phyloP scores from a whole-genome alignment of 2,329 filamentous ascomycete species.

The Xylaria sp. region DNA sequence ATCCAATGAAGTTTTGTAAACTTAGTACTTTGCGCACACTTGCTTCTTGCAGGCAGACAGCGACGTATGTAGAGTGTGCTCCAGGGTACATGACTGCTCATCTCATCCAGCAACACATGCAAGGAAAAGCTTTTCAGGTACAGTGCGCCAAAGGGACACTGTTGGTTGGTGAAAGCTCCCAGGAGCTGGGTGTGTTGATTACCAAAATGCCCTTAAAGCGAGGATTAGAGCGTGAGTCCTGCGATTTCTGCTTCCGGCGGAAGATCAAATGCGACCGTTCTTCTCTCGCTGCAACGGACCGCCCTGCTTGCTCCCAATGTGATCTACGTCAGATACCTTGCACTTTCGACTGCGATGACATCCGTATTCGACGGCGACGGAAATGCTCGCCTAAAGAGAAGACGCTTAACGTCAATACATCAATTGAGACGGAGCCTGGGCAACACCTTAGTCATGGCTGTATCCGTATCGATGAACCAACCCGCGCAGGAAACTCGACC shows the following conservation, averaged over 20 bases:
- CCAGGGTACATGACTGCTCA: not conserved
- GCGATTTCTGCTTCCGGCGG: conserved; percentile 33
- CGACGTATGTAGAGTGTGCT: not conserved
- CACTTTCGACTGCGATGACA: conserved; percentile 31
- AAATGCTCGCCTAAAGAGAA: conserved; percentile 5
- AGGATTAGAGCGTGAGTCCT: conserved; percentile 30
- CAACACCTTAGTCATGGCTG: not conserved
- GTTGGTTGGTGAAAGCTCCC: not conserved
- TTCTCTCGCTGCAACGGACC: conserved; percentile 10
- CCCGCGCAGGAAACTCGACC: not conserved
- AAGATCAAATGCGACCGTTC: conserved; percentile 36
- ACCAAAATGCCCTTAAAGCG: conserved; percentile 30
- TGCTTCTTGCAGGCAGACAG: not conserved
- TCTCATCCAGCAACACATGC: not conserved
- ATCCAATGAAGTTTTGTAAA: not conserved
- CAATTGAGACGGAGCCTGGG: not conserved
- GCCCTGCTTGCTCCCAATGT: conserved; percentile 26
- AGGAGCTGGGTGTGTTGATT: not conserved
- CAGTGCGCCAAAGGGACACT: not conserved
- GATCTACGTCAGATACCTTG: conserved; percentile 29
- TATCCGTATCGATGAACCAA: not conserved
- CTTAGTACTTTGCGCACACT: not conserved
- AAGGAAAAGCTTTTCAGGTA: not conserved
- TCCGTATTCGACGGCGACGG: conserved; percentile 23
- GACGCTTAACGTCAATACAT: not conserved